Evolutionary conservation across 2,329 filamentous ascomycete species (phyloP), one percentile per base, ranked within the genome.

Genomic region (Aspergillus clavatus): DNA sequence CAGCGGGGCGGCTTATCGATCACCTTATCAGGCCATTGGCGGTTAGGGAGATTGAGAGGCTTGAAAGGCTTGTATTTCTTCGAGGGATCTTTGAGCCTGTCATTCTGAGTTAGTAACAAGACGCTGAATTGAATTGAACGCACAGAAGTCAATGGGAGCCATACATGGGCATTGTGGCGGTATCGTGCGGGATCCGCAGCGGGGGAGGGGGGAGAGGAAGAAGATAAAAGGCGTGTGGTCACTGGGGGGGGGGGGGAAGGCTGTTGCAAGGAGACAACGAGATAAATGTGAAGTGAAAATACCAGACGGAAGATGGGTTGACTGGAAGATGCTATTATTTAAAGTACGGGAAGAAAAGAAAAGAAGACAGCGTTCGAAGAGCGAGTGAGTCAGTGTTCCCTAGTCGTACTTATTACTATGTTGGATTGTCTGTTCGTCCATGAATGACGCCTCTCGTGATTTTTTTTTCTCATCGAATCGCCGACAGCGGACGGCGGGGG

Each of bases 1-100:
- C 90, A 97, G 61, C 91, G 79, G 27, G 89, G 90, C 40, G 90
- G 80, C 72, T 90, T 93, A 60, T 87, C 81, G 60, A 96, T 79
- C 31, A 79, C 81, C 73, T 87, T 90, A 64, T 79, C 80, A 8
- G 89, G 89, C 89, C 89, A 95, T 85, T 75, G 71, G 51, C 75
- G 69, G 55, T 77, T 71, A n/a, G 72, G 70, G 35, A 78, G 67
- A 51, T 75, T 55, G 47, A 72, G 54, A 11, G 72, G 71, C 58
- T 72, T 68, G 51, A 71, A 74, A 35, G 63, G 63, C 58, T 64
- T 70, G 57, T 74, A 74, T 59, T 74, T 74, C 53, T 63, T 71
- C 36, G 71, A 74, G 39, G 72, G 72, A 56, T 74, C 72, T 48
- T 73, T 72, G 49, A 74, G 70, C 72, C 71, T 73, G 33, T 19